A percentile compares a stretch with the other conserved stretches of the same genome.
These are phyloP conservation scores for Trypethelium eluteriae DNA, from an alignment of 495 filamentous ascomycete genomes.

Conservation along the genomic window DNA sequence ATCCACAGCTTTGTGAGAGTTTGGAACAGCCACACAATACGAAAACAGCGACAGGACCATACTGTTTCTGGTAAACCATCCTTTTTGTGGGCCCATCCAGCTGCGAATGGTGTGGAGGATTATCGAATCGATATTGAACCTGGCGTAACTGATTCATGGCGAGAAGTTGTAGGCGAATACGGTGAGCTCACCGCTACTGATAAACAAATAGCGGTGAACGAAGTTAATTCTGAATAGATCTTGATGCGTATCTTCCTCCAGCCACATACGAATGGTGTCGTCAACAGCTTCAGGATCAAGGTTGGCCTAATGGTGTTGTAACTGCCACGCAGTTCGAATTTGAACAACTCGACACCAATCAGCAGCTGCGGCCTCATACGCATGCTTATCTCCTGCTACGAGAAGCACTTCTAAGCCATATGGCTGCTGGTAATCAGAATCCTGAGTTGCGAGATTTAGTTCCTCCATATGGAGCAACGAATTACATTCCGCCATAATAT, in stretches of 20 bases:
- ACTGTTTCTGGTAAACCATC: neutral
- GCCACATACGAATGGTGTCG: too few species aligned
- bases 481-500: too few species aligned
- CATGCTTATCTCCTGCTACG: slow-evolving; percentile 1
- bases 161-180: neutral
- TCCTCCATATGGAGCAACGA: too few species aligned
- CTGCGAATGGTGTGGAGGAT: too few species aligned
- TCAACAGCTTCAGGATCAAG: too few species aligned
- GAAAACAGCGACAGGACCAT: neutral
- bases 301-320: neutral
- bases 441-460: neutral
- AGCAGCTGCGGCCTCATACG: neutral
- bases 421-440: neutral
- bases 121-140: too few species aligned
- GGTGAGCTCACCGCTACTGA: neutral
- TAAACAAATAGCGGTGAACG: slow-evolving; percentile 1
- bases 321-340: neutral
- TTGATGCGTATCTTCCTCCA: slow-evolving; percentile 1
- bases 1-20: neutral
- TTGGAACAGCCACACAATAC: too few species aligned
- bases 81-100: neutral
- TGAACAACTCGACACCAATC: neutral
- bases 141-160: too few species aligned
- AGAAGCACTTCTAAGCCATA: neutral
- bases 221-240: slow-evolving; percentile 1